These are phyloP conservation scores for Trifolium fragiferum DNA, from an alignment of 306 rosid genomes.

Conservation along the genomic window DNA sequence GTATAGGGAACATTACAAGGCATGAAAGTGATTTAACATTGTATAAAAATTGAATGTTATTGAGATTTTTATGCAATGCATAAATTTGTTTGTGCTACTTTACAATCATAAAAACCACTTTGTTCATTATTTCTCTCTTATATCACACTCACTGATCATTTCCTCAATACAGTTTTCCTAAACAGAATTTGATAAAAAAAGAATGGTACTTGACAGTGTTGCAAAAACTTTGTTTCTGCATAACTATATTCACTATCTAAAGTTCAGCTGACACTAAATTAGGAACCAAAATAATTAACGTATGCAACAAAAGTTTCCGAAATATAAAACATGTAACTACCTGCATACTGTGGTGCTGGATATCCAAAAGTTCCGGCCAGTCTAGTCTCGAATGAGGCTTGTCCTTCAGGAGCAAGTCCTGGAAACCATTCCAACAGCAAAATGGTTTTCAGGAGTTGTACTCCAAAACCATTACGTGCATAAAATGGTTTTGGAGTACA, in stretches of 20 bases:
- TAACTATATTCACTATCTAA: not conserved
- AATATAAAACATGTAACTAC: conserved; percentile 43
- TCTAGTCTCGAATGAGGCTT: conserved; percentile 74
- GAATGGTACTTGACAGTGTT: not conserved
- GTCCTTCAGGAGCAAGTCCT: conserved; percentile 96
- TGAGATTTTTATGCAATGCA: not conserved
- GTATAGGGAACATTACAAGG: conserved; percentile 10
- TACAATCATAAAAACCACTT: not conserved
- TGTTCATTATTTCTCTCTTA: not conserved
- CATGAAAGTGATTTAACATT: not conserved
- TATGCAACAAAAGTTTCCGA: conserved; percentile 3
- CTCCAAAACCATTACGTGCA: too few species aligned
- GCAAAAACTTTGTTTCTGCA: not conserved
- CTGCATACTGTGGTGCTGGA: conserved; percentile 95
- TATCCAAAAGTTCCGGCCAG: conserved; percentile 97
- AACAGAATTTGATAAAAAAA: not conserved
- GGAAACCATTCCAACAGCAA: conserved; percentile 93
- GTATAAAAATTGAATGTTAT: not conserved
- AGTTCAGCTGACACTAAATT: conserved; percentile 13
- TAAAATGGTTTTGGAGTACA: too few species aligned
- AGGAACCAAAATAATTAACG: not conserved
- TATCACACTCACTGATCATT: not conserved
- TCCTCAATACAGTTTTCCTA: not conserved
- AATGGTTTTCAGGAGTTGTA: too few species aligned
- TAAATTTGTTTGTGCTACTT: not conserved